Evolutionary conservation across 2,329 filamentous ascomycete species (phyloP).

Genomic region (Claviceps paspali): DNA sequence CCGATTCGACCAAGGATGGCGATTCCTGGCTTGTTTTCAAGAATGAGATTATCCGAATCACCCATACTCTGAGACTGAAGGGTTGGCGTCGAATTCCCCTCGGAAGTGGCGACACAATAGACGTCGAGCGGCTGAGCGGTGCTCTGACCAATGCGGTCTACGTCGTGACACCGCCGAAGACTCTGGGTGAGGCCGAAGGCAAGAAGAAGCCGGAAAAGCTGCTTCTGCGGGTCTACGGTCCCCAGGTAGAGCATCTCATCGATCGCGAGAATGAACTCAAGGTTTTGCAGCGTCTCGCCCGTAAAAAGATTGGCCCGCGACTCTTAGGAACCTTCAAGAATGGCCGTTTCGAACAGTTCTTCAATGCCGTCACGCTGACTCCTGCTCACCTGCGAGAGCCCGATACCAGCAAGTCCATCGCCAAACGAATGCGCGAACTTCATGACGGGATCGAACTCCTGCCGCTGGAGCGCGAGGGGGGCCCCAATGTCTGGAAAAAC

Average conservation of each 20-base stretch:
- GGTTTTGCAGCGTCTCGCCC: slow-evolving; percentile 70
- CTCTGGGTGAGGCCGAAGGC: slow-evolving; percentile 29
- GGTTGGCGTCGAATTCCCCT: slow-evolving; percentile 78
- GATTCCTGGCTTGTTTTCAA: slow-evolving; percentile 81
- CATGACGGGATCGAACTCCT: slow-evolving; percentile 87
- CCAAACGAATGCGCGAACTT: slow-evolving; percentile 91
- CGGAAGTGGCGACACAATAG: slow-evolving; percentile 51
- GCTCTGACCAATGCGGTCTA: slow-evolving; percentile 95
- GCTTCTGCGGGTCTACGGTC: slow-evolving; percentile 81
- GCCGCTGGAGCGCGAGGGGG: slow-evolving; percentile 58
- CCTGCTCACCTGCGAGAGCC: slow-evolving; percentile 61
- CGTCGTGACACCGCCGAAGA: slow-evolving; percentile 67
- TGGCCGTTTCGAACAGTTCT: slow-evolving; percentile 88
- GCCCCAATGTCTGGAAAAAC: slow-evolving; percentile 76
- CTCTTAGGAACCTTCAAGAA: slow-evolving; percentile 87
- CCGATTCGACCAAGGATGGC: slow-evolving; percentile 47
- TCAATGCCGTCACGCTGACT: slow-evolving; percentile 70
- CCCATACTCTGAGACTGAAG: slow-evolving; percentile 79
- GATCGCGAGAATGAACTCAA: slow-evolving; percentile 81
- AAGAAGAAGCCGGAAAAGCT: slow-evolving; percentile 48
- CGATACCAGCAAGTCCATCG: slow-evolving; percentile 80
- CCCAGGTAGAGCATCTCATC: slow-evolving; percentile 89
- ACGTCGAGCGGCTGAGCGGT: slow-evolving; percentile 67
- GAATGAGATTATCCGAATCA: slow-evolving; percentile 74
- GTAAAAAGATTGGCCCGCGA: slow-evolving; percentile 85